Evolutionary conservation across 352 stramenopile genomes (phyloP).

Genomic region (Phytopythium helicoides): DNA sequence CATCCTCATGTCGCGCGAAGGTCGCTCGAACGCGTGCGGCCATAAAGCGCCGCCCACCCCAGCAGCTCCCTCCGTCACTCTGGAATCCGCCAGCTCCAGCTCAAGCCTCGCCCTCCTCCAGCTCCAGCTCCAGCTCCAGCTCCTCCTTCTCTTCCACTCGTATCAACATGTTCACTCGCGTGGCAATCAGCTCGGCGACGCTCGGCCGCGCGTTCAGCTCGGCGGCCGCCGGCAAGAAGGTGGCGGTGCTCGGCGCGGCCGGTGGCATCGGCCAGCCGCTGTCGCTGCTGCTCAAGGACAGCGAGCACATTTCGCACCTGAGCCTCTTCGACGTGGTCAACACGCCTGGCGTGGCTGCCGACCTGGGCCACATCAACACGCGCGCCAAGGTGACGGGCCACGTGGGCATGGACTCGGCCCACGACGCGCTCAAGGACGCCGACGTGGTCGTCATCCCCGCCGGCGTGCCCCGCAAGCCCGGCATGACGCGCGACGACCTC

Average conservation of each 20-base stretch:
- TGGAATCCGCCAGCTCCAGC: slow-evolving; percentile 1
- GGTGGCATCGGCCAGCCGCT: slow-evolving; percentile 99
- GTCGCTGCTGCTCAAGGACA: slow-evolving; percentile 98
- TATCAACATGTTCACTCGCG: slow-evolving; percentile 18
- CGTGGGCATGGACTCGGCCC: slow-evolving; percentile 78
- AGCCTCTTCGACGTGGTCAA: slow-evolving; percentile 98
- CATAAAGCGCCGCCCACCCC: background rate
- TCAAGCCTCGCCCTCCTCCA: background rate
- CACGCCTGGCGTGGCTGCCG: slow-evolving; percentile 97
- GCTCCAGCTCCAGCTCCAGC: background rate
- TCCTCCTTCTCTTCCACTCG: slow-evolving; percentile 1
- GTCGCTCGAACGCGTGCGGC: slow-evolving; percentile 5
- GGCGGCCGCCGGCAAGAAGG: slow-evolving; percentile 66
- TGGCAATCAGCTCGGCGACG: slow-evolving; percentile 13
- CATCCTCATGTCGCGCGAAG: background rate
- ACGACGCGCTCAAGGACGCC: slow-evolving; percentile 65
- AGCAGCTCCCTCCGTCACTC: background rate
- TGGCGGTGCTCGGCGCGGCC: slow-evolving; percentile 90
- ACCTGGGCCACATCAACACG: slow-evolving; percentile 94
- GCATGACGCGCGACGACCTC: slow-evolving; percentile 95
- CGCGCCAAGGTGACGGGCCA: slow-evolving; percentile 70
- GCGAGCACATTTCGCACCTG: slow-evolving; percentile 94
- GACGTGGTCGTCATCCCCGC: slow-evolving; percentile 99
- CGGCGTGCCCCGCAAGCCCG: slow-evolving; percentile 98
- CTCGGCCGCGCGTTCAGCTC: slow-evolving; percentile 55